These are phyloP conservation scores for Sideroxylon spinosum DNA, from an alignment of 179 eudicot species.

Conservation along the genomic window DNA sequence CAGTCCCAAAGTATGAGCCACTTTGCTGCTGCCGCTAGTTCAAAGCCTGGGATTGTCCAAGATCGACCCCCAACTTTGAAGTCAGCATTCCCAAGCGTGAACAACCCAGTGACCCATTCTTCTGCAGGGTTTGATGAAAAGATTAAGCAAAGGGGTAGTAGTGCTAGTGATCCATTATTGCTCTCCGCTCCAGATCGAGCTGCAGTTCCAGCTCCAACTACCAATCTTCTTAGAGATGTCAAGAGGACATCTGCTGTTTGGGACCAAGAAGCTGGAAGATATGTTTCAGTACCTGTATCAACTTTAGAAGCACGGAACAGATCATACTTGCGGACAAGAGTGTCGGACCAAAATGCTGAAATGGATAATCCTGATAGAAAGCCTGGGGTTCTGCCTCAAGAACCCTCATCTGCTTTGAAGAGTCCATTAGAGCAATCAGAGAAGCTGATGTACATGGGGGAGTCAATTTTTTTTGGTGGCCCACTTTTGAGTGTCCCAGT, in stretches of 20 bases:
- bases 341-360: constrained; percentile 31
- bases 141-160: constrained; percentile 43
- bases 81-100: constrained; percentile 21
- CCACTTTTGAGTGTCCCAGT: constrained; percentile 62
- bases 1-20: constrained; percentile 44
- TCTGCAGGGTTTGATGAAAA: constrained; percentile 48
- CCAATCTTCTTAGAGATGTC: constrained; percentile 63
- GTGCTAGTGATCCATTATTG: constrained; percentile 46
- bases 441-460: constrained; percentile 64
- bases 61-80: constrained; percentile 34
- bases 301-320: constrained; percentile 50
- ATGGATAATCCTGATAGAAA: constrained; percentile 29
- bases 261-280: constrained; percentile 96
- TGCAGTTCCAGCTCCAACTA: constrained; percentile 24
- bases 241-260: constrained; percentile 81
- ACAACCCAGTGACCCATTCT: constrained; percentile 24
- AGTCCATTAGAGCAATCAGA: constrained; percentile 50
- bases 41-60: constrained; percentile 27
- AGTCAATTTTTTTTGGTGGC: constrained; percentile 88
- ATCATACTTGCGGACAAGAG: constrained; percentile 29
- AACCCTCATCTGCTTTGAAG: constrained; percentile 33
- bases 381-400: constrained; percentile 33
- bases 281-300: constrained; percentile 71
- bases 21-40: constrained; percentile 21
- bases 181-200: constrained; percentile 32